Evolutionary conservation across 306 rosid species (phyloP), one percentile per base, ranked within the genome.

Genomic region (Leucaena leucocephala): DNA sequence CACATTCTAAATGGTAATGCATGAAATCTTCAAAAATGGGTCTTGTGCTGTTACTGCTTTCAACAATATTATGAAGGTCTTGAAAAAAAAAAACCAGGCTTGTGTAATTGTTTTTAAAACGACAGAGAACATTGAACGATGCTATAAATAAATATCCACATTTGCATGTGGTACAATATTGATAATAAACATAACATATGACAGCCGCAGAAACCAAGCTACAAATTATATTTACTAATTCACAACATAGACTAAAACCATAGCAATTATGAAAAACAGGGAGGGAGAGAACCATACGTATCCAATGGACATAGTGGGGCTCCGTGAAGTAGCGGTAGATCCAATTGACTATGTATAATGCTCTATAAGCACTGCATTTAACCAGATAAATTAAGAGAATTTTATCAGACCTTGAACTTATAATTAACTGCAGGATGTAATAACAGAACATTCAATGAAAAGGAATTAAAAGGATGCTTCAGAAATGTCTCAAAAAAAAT

Each of bases 281-380:
- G 27, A 55, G 72, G 62, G 75, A 69, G 79, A 82, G 78, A 55
- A 38, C 48, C 89, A 34, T 91, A 93, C 98, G 87, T 88, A 91
- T 93, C 98, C 95, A 93, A 58, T 88, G 97, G 72, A 91, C 86
- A 80, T 78, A 93, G 85, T 79, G 83, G 34, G 84, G 83, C 87
- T 93, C 98, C 15, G 98, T 91, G 43, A 91, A 91, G 90, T 91
- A 93, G 87, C 98, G 97, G 76, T 88, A 93, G 69, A 90, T 83
- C 98, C 98, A 93, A 85, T 93, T 93, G 78, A 91, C 73, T 57
- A 93, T 90, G 89, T 93, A 93, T 35, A 93, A 81, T 42, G 84
- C 93, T 86, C 97, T 88, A 79, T 93, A 93, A 1, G 90, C 95
- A 81, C 98, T 93, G 97, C 93, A 88, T 72, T 72, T 61, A 72